Base-by-base conservation (phyloP, 2,329 filamentous ascomycete species). In the Cladosporium cucumerinum region DNA sequence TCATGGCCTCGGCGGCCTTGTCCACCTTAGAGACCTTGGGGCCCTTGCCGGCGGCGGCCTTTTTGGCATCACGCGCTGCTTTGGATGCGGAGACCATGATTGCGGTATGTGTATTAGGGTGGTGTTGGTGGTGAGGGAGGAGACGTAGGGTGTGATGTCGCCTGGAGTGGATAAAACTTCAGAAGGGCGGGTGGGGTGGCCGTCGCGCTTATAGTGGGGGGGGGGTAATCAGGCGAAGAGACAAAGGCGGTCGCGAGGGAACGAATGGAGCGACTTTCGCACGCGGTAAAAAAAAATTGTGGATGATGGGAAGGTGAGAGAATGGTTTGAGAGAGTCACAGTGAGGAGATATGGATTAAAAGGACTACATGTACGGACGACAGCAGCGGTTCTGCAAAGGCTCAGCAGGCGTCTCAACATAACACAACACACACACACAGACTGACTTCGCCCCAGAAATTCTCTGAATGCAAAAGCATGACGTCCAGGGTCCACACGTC, bases 21-120 rank as follows among this genome's bases (percentile, higher is more conserved):
- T 89, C 81, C 68, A 79, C 87, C 74, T 90, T 86, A 82, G 91
- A 89, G 72, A 89, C 87, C 75, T 90, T 86, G 82, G 91, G 89
- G 72, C 89, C 87, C 76, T 86, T 86, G 78, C 89, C 91, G 58
- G 91, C 84, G 65, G 84, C 84, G 74, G 79, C 86, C 76, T 84
- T 84, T 82, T 89, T 89, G 71, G 87, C 87, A 78, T 88, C 77
- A 76, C 87, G 86, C 75, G 87, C 87, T 72, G 86, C 87, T 79
- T 89, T 89, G 67, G 86, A 89, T 75, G 87, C 86, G 74, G 87
- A 89, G 71, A 89, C 86, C 87, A 89, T 89, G 71, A 68, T 82
- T 51, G 61, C 61, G 34, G 23, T 64, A 52, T 62, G 49, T 62
- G 52, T 57, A 25, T 64, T 34, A 30, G 32, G 43, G 30, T n/a